Conservation (phyloP, 768 basidiomycete species). For the Lentinula edodes region DNA sequence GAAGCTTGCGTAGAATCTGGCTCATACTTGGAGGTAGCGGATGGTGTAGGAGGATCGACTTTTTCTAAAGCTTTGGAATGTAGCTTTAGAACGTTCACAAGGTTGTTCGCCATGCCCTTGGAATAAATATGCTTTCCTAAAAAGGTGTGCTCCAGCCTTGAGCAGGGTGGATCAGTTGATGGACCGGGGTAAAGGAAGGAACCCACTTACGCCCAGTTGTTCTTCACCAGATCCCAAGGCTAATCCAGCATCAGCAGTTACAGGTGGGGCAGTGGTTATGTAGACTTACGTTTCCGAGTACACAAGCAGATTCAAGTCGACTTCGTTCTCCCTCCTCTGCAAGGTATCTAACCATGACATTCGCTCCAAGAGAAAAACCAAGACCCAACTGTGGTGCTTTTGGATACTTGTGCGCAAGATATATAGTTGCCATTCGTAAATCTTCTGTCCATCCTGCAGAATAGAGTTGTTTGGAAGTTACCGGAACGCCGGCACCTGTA, state of each 20-base stretch:
- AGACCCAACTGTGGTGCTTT: slow-evolving; percentile 78
- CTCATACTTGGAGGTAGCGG: slow-evolving; percentile 21
- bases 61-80: slow-evolving; percentile 23
- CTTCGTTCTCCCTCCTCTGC: slow-evolving; percentile 72
- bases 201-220: slow-evolving; percentile 38
- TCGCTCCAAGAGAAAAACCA: slow-evolving; percentile 92
- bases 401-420: slow-evolving; percentile 69
- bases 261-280: too few species aligned
- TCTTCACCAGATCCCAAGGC: slow-evolving; percentile 51
- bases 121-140: slow-evolving; percentile 66
- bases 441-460: slow-evolving; percentile 90
- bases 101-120: slow-evolving; percentile 72
- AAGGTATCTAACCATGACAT: slow-evolving; percentile 84
- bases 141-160: slow-evolving; percentile 51
- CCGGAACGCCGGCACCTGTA: slow-evolving; percentile 78
- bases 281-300: slow-evolving; percentile 65
- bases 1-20: slow-evolving; percentile 28
- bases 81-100: slow-evolving; percentile 49
- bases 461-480: slow-evolving; percentile 58
- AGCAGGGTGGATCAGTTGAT: neutral
- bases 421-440: slow-evolving; percentile 72
- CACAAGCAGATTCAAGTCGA: slow-evolving; percentile 61
- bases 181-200: slow-evolving; percentile 5
- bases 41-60: slow-evolving; percentile 17
- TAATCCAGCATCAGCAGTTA: slow-evolving; percentile 11